A percentile compares a stretch with the other conserved stretches of the same genome.
Conservation (phyloP, 208 protist genomes). For the Trypanosoma rangeli region DNA sequence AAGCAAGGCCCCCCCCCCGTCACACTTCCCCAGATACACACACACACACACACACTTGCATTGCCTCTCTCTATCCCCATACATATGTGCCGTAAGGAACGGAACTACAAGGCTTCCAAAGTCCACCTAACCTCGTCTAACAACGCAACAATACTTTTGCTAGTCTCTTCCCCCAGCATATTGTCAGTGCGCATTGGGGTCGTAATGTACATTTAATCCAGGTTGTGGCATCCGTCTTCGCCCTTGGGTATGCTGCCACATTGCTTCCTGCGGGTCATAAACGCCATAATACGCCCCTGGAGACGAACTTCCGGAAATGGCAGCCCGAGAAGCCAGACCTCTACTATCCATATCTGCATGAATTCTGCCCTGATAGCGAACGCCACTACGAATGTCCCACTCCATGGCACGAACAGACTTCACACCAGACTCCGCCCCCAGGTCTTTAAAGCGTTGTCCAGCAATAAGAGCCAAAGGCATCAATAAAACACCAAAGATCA, state of each 20-base stretch:
- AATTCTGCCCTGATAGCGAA: constrained; percentile 26
- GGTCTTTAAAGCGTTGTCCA: constrained; percentile 48
- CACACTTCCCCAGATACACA: neutral
- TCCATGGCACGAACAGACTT: constrained; percentile 46
- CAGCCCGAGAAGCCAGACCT: neutral
- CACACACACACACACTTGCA: neutral
- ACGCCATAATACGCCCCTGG: constrained; percentile 1
- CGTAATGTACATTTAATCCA: constrained; percentile 12
- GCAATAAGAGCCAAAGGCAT: constrained; percentile 61
- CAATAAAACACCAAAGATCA: constrained; percentile 80
- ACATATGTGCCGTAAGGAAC: neutral
- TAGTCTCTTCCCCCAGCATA: neutral
- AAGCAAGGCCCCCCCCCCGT: too few species aligned
- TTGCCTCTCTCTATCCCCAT: neutral
- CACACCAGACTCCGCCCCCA: constrained; percentile 48
- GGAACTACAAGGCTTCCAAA: neutral
- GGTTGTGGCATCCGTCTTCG: neutral
- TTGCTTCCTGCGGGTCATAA: neutral
- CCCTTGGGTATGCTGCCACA: neutral
- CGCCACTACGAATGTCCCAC: constrained; percentile 69
- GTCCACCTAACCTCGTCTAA: neutral
- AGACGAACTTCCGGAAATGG: neutral
- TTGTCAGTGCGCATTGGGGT: constrained; percentile 20
- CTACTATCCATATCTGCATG: neutral
- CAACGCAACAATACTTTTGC: constrained; percentile 5